Evolutionary conservation across 2,329 filamentous ascomycete species (phyloP).

Genomic region (Talaromyces atroroseus): DNA sequence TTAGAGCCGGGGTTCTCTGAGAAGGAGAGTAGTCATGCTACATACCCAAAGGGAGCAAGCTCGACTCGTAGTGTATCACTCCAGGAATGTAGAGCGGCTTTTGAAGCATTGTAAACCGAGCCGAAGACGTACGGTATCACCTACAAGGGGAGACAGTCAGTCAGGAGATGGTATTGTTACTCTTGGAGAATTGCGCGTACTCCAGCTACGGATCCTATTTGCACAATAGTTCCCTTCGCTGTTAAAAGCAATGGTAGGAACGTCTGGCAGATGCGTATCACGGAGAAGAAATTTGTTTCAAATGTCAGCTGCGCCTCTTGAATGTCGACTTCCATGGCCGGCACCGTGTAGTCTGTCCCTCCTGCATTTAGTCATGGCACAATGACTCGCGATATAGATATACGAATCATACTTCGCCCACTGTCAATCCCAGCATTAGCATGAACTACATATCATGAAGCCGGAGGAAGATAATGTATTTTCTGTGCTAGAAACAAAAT

Average conservation of each 20-base stretch:
- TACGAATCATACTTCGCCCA: neutral
- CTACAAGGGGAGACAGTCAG: neutral
- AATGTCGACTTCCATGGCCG: conserved; percentile 51
- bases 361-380: neutral
- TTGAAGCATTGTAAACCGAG: conserved; percentile 53
- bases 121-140: conserved; percentile 40
- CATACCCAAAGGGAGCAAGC: conserved; percentile 45
- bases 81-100: conserved; percentile 56
- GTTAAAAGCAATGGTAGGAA: conserved; percentile 51
- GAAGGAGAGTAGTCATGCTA: neutral
- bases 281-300: conserved; percentile 53
- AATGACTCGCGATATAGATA: neutral
- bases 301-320: conserved; percentile 44
- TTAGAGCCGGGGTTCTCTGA: neutral
- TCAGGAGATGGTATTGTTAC: neutral
- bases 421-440: neutral
- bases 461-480: neutral
- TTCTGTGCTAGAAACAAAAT: neutral
- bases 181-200: conserved; percentile 15
- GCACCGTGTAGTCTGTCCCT: conserved; percentile 49
- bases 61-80: conserved; percentile 55
- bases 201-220: conserved; percentile 42
- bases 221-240: conserved; percentile 41
- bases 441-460: neutral
- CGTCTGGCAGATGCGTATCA: conserved; percentile 53